Evolutionary conservation across 257 asterid species (phyloP), one percentile per base, ranked within the genome.

Genomic region (Solanum appendiculatum): DNA sequence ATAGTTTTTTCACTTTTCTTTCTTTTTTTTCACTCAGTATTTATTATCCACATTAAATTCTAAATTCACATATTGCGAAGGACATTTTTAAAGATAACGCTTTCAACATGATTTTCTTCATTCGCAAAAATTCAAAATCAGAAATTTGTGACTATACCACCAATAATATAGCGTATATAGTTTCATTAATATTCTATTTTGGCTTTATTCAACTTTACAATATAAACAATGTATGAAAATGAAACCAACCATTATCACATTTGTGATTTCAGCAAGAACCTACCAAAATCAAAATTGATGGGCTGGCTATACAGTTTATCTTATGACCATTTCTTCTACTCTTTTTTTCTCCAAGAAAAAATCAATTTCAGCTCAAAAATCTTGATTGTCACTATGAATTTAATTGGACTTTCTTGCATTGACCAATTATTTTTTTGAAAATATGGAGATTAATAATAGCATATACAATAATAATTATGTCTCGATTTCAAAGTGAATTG

Each of bases 281-380:
- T 46, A 80, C 85, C 85, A 46, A 80, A 29, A 80, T 46, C 85
- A 80, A 80, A 80, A 46, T 16, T 2, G 66, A 44, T 80, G 85
- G 42, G 85, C 66, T 80, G 27, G 66, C 40, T 44, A 72, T 36
- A 46, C 27, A 27, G n/a, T 25, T 13, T 10, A 29, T 46, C 29
- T 46, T 44, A 15, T 29, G 25, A 80, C 27, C 42, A 46, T 80
- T 46, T 42, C 20, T 27, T 69, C 15, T 63, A 15, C 20, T 66
- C 15, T 29, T 69, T 37, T 87, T 13, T 58, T 20, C 72, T 33
- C 21, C 13, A n/a, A 78, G 29, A 46, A 80, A 73, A 78, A 3
- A 25, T 42, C 63, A 42, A 80, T 16, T 80, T 80, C 18, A 14
- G 27, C 85, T 44, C 66, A 80, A 80, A 16, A 80, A 80, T 27